phyloP scores from a whole-genome alignment of 1,284 basidiomycete species.

The Phenoliferia sp. region DNA sequence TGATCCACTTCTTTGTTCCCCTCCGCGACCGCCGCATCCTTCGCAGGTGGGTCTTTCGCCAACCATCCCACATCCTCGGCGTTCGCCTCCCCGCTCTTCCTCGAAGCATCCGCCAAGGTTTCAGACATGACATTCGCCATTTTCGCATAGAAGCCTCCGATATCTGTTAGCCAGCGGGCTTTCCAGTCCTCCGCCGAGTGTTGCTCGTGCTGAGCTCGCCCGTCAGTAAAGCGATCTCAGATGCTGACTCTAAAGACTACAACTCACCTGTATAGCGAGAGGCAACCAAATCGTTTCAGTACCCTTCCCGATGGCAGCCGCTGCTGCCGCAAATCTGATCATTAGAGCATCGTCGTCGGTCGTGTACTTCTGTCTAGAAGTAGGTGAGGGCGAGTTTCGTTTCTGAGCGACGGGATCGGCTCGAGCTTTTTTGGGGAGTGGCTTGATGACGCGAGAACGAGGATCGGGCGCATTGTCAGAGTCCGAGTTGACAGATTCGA shows the following conservation, averaged over 20 bases:
- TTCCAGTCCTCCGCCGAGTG: not conserved
- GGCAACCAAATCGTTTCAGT: not conserved
- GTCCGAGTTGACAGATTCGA: too few species aligned
- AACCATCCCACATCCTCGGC: not conserved
- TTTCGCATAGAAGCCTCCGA: not conserved
- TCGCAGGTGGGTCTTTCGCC: not conserved
- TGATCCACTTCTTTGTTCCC: not conserved
- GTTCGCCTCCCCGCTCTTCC: too few species aligned
- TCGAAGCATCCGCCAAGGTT: too few species aligned
- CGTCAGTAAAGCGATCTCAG: not conserved
- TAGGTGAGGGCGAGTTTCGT: too few species aligned
- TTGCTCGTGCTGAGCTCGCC: not conserved
- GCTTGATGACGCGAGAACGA: too few species aligned
- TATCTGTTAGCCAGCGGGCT: not conserved
- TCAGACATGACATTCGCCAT: too few species aligned
- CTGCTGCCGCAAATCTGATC: not conserved
- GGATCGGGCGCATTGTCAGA: too few species aligned
- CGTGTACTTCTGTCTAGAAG: not conserved
- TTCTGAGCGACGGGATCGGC: too few species aligned
- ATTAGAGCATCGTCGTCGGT: not conserved
- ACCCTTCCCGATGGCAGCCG: not conserved
- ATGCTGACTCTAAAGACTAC: not conserved
- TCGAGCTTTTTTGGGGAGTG: too few species aligned
- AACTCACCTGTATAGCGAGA: not conserved
- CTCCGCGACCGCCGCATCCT: not conserved